Evolutionary conservation across 371 early-diverging fungal genomes (phyloP).

Genomic region (Dichotomocladium elegans): DNA sequence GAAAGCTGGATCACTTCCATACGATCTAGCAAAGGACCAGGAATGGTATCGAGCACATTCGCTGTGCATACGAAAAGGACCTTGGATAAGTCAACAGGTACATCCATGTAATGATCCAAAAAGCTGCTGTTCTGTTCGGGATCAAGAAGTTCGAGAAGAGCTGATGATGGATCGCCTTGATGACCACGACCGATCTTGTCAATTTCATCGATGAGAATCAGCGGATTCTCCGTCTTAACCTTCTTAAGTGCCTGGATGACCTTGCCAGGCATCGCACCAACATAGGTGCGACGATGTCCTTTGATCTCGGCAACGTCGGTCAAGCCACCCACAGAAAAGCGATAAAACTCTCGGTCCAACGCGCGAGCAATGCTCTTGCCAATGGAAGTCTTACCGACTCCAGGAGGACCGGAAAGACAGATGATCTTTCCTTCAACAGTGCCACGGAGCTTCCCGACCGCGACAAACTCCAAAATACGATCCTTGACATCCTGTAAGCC

Average conservation of each 20-base stretch:
- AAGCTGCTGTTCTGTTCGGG: slow-evolving; percentile 96
- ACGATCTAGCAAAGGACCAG: slow-evolving; percentile 94
- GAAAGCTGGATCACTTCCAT: slow-evolving; percentile 96
- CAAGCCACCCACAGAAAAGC: slow-evolving; percentile 96
- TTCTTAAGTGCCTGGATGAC: slow-evolving; percentile 96
- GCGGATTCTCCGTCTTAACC: slow-evolving; percentile 95
- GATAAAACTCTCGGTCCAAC: slow-evolving; percentile 88
- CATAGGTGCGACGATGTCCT: slow-evolving; percentile 97
- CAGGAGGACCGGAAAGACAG: slow-evolving; percentile 95
- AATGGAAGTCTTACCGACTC: slow-evolving; percentile 97
- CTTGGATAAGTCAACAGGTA: slow-evolving; percentile 93
- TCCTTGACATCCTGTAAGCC: slow-evolving; percentile 99
- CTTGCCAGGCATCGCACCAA: slow-evolving; percentile 99
- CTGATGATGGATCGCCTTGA: slow-evolving; percentile 96
- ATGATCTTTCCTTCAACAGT: slow-evolving; percentile 96
- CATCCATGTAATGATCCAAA: slow-evolving; percentile 98
- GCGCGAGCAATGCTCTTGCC: slow-evolving; percentile 96
- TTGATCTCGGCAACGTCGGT: slow-evolving; percentile 98
- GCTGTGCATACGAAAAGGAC: slow-evolving; percentile 98
- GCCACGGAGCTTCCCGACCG: slow-evolving; percentile 93
- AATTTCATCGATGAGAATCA: slow-evolving; percentile 96
- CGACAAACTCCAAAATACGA: slow-evolving; percentile 96
- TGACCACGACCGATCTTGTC: slow-evolving; percentile 97
- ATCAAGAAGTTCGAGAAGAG: slow-evolving; percentile 92
- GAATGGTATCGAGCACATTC: slow-evolving; percentile 93